A percentile compares a stretch with the other conserved stretches of the same genome.
Evolutionary conservation across 148 eudicot species (phyloP).

Genomic region (Rhododendron mucronatum): DNA sequence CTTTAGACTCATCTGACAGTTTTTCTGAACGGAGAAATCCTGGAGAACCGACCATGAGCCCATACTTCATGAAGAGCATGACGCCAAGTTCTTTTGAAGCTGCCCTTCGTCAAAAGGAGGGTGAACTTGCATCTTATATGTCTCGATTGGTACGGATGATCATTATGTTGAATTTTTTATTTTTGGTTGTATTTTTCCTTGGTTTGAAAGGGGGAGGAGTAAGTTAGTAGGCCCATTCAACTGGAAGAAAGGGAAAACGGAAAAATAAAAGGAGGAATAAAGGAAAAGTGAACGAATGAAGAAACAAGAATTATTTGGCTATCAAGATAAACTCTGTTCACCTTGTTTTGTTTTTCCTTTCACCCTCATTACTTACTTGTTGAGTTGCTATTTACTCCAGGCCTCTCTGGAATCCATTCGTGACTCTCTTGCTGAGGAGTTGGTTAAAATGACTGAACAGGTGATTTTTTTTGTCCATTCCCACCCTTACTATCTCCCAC

Average conservation of each 20-base stretch:
- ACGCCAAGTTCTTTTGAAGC: slow-evolving; percentile 84
- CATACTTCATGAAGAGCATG: slow-evolving; percentile 77
- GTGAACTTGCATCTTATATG: slow-evolving; percentile 90
- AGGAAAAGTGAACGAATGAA: background rate
- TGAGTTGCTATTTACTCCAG: slow-evolving; percentile 29
- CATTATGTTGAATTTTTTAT: background rate
- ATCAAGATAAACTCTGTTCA: background rate
- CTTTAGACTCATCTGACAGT: slow-evolving; percentile 67
- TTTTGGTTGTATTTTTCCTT: background rate
- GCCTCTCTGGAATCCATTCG: slow-evolving; percentile 93
- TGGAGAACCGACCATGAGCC: slow-evolving; percentile 60
- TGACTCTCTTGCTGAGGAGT: slow-evolving; percentile 95
- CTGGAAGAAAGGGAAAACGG: background rate
- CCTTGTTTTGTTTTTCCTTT: background rate
- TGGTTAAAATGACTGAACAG: slow-evolving; percentile 93
- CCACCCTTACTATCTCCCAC: background rate
- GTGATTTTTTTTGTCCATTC: slow-evolving; percentile 30
- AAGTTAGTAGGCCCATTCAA: background rate
- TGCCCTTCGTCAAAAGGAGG: slow-evolving; percentile 91
- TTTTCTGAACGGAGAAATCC: slow-evolving; percentile 62
- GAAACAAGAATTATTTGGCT: background rate
- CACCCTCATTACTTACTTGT: background rate
- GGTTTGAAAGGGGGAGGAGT: background rate
- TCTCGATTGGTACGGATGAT: slow-evolving; percentile 67
- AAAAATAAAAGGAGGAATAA: background rate